Evolutionary conservation across 805 yeast species (phyloP).

Genomic region (Starmera dryadoides): DNA sequence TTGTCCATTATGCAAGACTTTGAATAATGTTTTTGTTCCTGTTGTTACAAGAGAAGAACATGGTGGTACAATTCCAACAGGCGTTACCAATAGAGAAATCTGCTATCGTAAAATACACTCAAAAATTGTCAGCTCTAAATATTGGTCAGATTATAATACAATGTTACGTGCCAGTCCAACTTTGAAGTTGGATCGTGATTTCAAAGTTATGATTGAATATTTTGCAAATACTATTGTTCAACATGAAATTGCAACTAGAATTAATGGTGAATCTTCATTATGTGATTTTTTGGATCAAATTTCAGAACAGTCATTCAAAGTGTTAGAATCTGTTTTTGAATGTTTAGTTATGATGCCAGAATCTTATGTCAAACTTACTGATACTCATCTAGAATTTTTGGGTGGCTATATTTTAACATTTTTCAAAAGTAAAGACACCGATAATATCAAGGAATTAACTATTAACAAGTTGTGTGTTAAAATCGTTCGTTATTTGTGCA

Average conservation of each 20-base stretch:
- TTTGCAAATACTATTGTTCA: slow-evolving; percentile 46
- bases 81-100: neutral
- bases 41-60: neutral
- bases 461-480: neutral
- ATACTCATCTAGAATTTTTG: neutral
- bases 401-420: slow-evolving; percentile 3
- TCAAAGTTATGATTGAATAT: slow-evolving; percentile 1
- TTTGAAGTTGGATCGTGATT: neutral
- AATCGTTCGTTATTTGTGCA: neutral
- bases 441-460: neutral
- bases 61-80: neutral
- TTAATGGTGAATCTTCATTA: slow-evolving; percentile 29
- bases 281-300: slow-evolving; percentile 23
- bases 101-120: neutral
- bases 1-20: slow-evolving; percentile 92
- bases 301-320: slow-evolving; percentile 31
- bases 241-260: slow-evolving; percentile 52
- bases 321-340: slow-evolving; percentile 24
- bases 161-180: neutral
- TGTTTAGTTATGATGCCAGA: neutral
- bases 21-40: neutral
- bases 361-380: neutral
- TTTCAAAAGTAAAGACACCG: slow-evolving; percentile 1
- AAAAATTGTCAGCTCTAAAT: neutral
- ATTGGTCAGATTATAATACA: neutral